phyloP scores from a whole-genome alignment of 2,329 filamentous ascomycete genomes.

The Aureobasidium sp. region DNA sequence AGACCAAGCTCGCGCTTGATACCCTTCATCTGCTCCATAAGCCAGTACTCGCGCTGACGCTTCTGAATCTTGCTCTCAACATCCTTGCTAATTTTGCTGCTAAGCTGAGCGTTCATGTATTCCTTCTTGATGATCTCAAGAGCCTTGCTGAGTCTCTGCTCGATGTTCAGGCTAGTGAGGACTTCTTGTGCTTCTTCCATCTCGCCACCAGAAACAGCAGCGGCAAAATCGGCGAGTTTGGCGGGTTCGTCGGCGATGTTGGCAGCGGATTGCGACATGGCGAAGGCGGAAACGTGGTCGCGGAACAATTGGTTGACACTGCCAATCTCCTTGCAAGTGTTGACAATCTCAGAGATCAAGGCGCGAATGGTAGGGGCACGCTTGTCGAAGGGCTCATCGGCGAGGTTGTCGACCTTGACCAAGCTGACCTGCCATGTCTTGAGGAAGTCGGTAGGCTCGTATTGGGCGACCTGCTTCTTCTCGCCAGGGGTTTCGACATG shows the following conservation, averaged over 20 bases:
- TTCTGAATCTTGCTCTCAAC: slow-evolving; percentile 97
- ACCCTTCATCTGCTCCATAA: slow-evolving; percentile 99
- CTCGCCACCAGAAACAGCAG: slow-evolving; percentile 91
- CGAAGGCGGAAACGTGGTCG: slow-evolving; percentile 95
- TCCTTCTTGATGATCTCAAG: slow-evolving; percentile 94
- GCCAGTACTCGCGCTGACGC: slow-evolving; percentile 93
- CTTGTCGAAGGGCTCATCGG: slow-evolving; percentile 81
- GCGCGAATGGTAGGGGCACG: slow-evolving; percentile 85
- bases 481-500: slow-evolving; percentile 50
- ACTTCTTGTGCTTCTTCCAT: slow-evolving; percentile 89
- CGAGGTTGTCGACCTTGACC: slow-evolving; percentile 89
- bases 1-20: slow-evolving; percentile 92
- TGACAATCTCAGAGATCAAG: slow-evolving; percentile 94
- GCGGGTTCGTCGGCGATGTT: slow-evolving; percentile 93
- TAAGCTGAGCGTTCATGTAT: slow-evolving; percentile 93
- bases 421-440: slow-evolving; percentile 87
- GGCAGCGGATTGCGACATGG: slow-evolving; percentile 87
- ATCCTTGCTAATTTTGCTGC: slow-evolving; percentile 96
- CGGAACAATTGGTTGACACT: slow-evolving; percentile 90
- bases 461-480: slow-evolving; percentile 46
- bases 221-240: slow-evolving; percentile 93
- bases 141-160: slow-evolving; percentile 86
- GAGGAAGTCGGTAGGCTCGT: slow-evolving; percentile 86
- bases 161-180: slow-evolving; percentile 78
- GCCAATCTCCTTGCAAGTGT: slow-evolving; percentile 96